A percentile compares a stretch with the other conserved stretches of the same genome.
phyloP scores from a whole-genome alignment of 2,329 filamentous ascomycete genomes.

The Didymosphaeria variabile region DNA sequence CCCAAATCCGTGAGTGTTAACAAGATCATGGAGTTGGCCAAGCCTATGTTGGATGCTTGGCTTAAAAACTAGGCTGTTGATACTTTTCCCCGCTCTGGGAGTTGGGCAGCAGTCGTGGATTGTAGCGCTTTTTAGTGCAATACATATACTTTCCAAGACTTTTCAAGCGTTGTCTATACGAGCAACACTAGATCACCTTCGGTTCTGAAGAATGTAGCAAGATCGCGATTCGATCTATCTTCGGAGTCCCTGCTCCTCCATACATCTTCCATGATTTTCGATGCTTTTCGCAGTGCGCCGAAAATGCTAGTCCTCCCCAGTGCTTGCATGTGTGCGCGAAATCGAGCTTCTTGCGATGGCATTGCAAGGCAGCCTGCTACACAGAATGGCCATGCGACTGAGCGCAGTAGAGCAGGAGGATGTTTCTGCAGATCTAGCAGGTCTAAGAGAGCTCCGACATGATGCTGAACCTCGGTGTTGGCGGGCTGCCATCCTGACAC shows the following conservation, averaged over 20 bases:
- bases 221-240: conserved; percentile 29
- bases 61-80: not conserved
- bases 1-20: not conserved
- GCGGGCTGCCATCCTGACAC: conserved; percentile 35
- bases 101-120: too few relatives aligned
- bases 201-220: conserved; percentile 41
- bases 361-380: conserved; percentile 39
- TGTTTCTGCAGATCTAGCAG: conserved; percentile 24
- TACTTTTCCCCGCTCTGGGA: too few relatives aligned
- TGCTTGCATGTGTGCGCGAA: conserved; percentile 32
- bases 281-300: conserved; percentile 37
- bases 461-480: conserved; percentile 21
- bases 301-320: conserved; percentile 32
- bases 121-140: too few relatives aligned
- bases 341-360: conserved; percentile 22
- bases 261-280: conserved; percentile 50
- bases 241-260: conserved; percentile 36
- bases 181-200: conserved; percentile 43
- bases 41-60: conserved; percentile 1
- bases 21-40: not conserved
- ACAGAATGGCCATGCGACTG: conserved; percentile 46
- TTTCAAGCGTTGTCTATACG: conserved; percentile 17
- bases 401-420: conserved; percentile 33
- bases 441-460: conserved; percentile 18
- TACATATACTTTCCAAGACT: too few relatives aligned